Evolutionary conservation across 768 basidiomycete species (phyloP).

Genomic region (Suillus fuscotomentosus): DNA sequence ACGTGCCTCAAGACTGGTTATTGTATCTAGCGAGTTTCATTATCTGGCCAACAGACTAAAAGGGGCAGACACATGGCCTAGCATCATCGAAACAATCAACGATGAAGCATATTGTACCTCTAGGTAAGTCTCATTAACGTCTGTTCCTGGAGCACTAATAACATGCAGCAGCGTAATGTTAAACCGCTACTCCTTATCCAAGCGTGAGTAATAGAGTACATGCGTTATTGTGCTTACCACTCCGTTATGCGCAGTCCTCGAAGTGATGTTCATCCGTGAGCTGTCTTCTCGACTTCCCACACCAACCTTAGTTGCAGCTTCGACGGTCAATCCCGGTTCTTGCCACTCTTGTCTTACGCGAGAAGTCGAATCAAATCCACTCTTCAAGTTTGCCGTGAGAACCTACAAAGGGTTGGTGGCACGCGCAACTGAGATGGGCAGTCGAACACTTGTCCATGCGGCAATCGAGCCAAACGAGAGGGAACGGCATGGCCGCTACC

Average conservation of each 20-base stretch:
- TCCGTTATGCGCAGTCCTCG: constrained; percentile 25
- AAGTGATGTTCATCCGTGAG: constrained; percentile 35
- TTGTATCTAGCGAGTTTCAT: constrained; percentile 32
- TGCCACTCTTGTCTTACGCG: constrained; percentile 32
- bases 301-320: constrained; percentile 27
- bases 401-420: constrained; percentile 23
- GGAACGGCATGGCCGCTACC: constrained; percentile 31
- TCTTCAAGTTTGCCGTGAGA: background rate
- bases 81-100: constrained; percentile 29
- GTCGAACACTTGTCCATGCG: constrained; percentile 34
- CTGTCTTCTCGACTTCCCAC: constrained; percentile 30
- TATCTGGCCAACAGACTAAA: constrained; percentile 13
- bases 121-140: constrained; percentile 13
- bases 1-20: constrained; percentile 25
- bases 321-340: constrained; percentile 34
- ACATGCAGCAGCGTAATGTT: constrained; percentile 19
- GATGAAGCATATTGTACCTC: constrained; percentile 27
- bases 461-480: constrained; percentile 24
- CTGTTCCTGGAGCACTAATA: background rate
- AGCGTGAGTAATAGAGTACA: constrained; percentile 15
- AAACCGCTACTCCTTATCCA: constrained; percentile 24
- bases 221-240: constrained; percentile 3
- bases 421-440: constrained; percentile 33
- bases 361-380: constrained; percentile 12
- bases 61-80: constrained; percentile 14